These are phyloP conservation scores for Fraxinus excelsior DNA, from an alignment of 257 asterid species.

Conservation along the genomic window DNA sequence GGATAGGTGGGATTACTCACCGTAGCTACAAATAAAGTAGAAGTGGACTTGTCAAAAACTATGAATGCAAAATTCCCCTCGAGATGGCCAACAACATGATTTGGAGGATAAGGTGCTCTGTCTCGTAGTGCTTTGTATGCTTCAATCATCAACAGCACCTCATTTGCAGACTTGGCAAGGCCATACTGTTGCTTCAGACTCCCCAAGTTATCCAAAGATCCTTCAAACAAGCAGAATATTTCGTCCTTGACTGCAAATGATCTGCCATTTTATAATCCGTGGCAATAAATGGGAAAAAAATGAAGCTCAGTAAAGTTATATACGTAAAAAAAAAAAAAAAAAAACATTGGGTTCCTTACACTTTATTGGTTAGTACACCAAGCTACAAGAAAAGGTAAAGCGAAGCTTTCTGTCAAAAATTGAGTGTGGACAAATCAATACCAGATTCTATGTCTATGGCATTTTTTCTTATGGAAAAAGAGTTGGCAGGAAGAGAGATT, in stretches of 20 bases:
- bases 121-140: constrained; percentile 97
- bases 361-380: no score
- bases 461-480: no score
- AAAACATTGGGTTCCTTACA: no score
- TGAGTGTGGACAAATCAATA: background rate
- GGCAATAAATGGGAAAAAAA: background rate
- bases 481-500: no score
- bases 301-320: background rate
- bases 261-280: constrained; percentile 42
- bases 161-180: constrained; percentile 84
- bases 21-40: constrained; percentile 90
- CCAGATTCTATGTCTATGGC: background rate
- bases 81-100: constrained; percentile 94
- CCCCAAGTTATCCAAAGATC: constrained; percentile 86
- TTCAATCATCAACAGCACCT: constrained; percentile 86
- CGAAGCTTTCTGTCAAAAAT: background rate
- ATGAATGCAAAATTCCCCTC: constrained; percentile 87
- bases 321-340: no score
- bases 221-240: constrained; percentile 93
- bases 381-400: no score
- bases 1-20: constrained; percentile 47
- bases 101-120: constrained; percentile 97
- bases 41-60: constrained; percentile 83
- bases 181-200: constrained; percentile 93
- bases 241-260: constrained; percentile 93